A percentile compares a stretch with the other conserved stretches of the same genome.
Evolutionary conservation across 768 basidiomycete genomes (phyloP).

Genomic region (Lentinula aciculospora): DNA sequence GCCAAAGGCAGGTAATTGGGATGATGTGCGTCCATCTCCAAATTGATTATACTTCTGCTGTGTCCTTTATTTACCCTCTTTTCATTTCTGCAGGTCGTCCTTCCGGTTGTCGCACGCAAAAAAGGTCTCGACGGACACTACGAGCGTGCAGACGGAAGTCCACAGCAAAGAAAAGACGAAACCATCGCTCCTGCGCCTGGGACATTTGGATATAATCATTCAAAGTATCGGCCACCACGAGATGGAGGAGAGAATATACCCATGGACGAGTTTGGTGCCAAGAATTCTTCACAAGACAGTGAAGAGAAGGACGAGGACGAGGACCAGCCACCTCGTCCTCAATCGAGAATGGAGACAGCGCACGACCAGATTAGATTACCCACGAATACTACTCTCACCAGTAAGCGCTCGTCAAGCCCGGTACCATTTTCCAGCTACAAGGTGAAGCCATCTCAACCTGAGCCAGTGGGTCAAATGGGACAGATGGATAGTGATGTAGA

Average conservation of each 20-base stretch:
- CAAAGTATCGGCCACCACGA: constrained; percentile 57
- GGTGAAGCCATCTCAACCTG: constrained; percentile 18
- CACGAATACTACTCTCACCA: constrained; percentile 4
- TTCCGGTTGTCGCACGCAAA: constrained; percentile 82
- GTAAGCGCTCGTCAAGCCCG: constrained; percentile 28
- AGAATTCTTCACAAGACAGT: constrained; percentile 16
- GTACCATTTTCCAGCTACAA: constrained; percentile 63
- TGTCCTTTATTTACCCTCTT: not conserved
- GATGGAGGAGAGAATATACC: constrained; percentile 38
- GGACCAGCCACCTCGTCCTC: constrained; percentile 14
- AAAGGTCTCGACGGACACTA: constrained; percentile 71
- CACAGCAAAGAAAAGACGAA: constrained; percentile 42
- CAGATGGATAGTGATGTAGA: constrained; percentile 21
- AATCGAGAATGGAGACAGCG: constrained; percentile 13
- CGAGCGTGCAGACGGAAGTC: constrained; percentile 63
- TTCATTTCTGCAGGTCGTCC: constrained; percentile 51
- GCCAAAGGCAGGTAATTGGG: constrained; percentile 70
- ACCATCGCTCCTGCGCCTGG: constrained; percentile 67
- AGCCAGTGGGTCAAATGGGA: constrained; percentile 21
- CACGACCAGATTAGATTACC: constrained; percentile 23
- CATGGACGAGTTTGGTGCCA: constrained; percentile 64
- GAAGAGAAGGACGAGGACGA: constrained; percentile 11
- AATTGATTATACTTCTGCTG: not conserved
- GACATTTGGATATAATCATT: constrained; percentile 73
- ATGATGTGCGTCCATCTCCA: constrained; percentile 50